phyloP scores from a whole-genome alignment of 2,329 filamentous ascomycete genomes.

The Colletotrichum orchidophilum region DNA sequence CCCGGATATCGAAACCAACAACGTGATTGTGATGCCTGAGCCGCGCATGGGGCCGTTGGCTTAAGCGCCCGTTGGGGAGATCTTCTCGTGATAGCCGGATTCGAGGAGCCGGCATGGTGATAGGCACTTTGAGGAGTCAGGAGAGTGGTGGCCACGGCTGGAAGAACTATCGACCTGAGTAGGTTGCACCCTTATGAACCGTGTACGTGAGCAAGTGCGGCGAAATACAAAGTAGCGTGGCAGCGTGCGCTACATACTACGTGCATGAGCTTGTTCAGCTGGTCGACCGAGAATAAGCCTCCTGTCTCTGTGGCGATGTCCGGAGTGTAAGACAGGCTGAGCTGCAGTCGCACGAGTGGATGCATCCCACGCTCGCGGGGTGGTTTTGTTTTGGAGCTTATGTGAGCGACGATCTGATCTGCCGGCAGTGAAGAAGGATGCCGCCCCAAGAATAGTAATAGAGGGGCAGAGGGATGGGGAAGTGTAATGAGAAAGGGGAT shows the following conservation, averaged over 20 bases:
- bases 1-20: neutral
- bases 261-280: neutral
- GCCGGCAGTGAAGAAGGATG: neutral
- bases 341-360: neutral
- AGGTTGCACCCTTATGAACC: neutral
- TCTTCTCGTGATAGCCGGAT: slow-evolving; percentile 12
- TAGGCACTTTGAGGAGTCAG: neutral
- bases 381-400: slow-evolving; percentile 17
- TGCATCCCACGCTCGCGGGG: slow-evolving; percentile 4
- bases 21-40: slow-evolving; percentile 7
- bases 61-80: slow-evolving; percentile 18
- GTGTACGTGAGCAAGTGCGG: neutral
- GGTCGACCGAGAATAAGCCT: neutral
- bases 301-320: neutral
- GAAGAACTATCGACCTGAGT: slow-evolving; percentile 1
- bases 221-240: neutral
- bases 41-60: neutral
- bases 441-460: slow-evolving; percentile 17
- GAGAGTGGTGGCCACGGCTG: slow-evolving; percentile 8
- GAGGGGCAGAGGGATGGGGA: slow-evolving; percentile 1
- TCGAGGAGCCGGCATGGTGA: slow-evolving; percentile 6
- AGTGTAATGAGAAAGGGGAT: neutral
- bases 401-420: slow-evolving; percentile 19
- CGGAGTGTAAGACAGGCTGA: neutral
- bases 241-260: neutral